Evolutionary conservation across 208 protist species (phyloP).

Genomic region (Herpetomonas samuelpessoai): DNA sequence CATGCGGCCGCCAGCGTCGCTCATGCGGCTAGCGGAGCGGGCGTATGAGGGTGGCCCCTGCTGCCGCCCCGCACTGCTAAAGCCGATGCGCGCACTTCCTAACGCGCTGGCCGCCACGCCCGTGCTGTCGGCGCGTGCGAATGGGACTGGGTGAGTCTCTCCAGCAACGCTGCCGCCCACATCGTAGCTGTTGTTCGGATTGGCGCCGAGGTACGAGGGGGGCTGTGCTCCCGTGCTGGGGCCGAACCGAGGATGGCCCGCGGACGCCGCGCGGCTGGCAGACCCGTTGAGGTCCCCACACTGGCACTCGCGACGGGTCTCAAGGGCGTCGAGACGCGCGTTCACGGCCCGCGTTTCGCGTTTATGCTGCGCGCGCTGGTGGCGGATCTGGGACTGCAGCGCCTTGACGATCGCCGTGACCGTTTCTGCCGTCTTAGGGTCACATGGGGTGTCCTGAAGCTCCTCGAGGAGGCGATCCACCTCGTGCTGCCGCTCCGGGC

Average conservation of each 20-base stretch:
- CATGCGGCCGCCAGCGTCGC: conserved; percentile 11
- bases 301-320: conserved; percentile 44
- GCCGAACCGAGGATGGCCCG: not conserved
- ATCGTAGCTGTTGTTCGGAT: not conserved
- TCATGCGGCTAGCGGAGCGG: conserved; percentile 29
- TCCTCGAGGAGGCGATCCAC: conserved; percentile 25
- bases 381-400: conserved; percentile 28
- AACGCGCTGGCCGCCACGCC: not conserved
- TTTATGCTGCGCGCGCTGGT: conserved; percentile 24
- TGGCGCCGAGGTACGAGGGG: not conserved
- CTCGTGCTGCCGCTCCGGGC: conserved; percentile 13
- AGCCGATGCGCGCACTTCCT: too few relatives aligned
- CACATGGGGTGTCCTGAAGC: conserved; percentile 24
- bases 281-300: conserved; percentile 11
- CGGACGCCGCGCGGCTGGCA: not conserved
- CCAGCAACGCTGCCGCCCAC: not conserved
- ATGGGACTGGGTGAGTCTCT: conserved; percentile 1
- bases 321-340: conserved; percentile 52
- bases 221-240: conserved; percentile 1
- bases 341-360: conserved; percentile 24
- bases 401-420: conserved; percentile 33
- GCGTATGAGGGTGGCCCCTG: conserved; percentile 2
- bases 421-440: conserved; percentile 19
- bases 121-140: conserved; percentile 13
- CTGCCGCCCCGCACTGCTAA: not conserved